Conservation (phyloP, 1,139 yeast species). For the Schwanniomyces etchellsii region DNA sequence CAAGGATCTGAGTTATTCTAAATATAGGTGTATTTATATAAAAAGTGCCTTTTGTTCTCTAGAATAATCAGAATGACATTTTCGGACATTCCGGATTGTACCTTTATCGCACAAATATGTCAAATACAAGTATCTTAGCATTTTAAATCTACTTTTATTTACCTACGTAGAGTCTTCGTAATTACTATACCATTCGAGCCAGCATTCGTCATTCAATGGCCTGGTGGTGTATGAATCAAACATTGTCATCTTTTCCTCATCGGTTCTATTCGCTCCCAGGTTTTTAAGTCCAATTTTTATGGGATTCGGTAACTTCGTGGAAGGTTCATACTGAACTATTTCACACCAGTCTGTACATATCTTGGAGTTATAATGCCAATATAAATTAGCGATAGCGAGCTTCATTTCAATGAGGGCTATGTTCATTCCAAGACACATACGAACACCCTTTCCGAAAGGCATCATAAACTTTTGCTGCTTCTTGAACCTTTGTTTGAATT, state of each 20-base stretch:
- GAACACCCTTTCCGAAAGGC: slow-evolving; percentile 67
- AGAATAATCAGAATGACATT: too few relatives aligned
- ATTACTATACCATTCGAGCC: slow-evolving; percentile 20
- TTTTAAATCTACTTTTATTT: too few relatives aligned
- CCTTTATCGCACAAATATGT: too few relatives aligned
- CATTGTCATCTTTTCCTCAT: slow-evolving; percentile 48
- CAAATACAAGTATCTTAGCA: too few relatives aligned
- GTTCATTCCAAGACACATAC: slow-evolving; percentile 73
- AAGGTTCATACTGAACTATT: not conserved
- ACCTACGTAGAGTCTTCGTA: too few relatives aligned
- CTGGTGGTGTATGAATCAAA: slow-evolving; percentile 47
- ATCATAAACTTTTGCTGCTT: slow-evolving; percentile 50
- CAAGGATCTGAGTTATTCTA: too few relatives aligned
- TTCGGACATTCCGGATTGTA: too few relatives aligned
- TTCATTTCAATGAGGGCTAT: slow-evolving; percentile 65
- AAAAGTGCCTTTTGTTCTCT: too few relatives aligned
- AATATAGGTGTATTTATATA: too few relatives aligned
- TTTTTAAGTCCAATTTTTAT: slow-evolving; percentile 15
- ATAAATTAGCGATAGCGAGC: slow-evolving; percentile 48
- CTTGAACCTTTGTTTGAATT: slow-evolving; percentile 31
- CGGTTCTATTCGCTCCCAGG: slow-evolving; percentile 19
- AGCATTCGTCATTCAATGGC: slow-evolving; percentile 47
- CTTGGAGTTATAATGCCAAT: slow-evolving; percentile 38
- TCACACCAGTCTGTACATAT: slow-evolving; percentile 41
- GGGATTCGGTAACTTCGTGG: not conserved